phyloP scores from a whole-genome alignment of 257 asterid species.

The Primulina huaijiensis region DNA sequence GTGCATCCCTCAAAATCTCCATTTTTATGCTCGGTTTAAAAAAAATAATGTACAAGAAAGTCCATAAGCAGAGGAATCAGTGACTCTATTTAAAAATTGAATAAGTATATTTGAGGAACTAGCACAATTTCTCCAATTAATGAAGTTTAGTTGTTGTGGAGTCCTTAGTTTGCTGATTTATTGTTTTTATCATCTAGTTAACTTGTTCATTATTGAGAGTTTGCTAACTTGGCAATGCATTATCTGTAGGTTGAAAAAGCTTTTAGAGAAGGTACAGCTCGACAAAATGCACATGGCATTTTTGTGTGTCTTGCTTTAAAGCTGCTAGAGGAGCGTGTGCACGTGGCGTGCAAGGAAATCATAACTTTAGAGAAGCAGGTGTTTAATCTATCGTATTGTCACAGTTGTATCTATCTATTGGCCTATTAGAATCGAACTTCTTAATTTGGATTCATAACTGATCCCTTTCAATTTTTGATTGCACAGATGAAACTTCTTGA shows the following conservation, averaged over 20 bases:
- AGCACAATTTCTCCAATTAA: conserved; percentile 9
- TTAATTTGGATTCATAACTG: conserved; percentile 24
- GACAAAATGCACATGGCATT: conserved; percentile 97
- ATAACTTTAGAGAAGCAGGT: conserved; percentile 96
- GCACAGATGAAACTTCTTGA: conserved; percentile 88
- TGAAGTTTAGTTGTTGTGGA: conserved; percentile 24
- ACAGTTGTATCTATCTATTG: conserved; percentile 24
- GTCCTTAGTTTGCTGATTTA: conserved; percentile 10
- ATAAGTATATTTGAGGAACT: conserved; percentile 3
- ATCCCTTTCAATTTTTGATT: conserved; percentile 28
- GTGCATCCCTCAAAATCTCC: not conserved
- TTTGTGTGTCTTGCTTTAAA: conserved; percentile 90
- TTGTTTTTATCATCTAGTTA: conserved; percentile 11
- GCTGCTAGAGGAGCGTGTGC: conserved; percentile 85
- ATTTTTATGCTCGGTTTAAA: not conserved
- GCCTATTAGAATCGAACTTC: conserved; percentile 14
- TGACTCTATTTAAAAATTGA: conserved; percentile 1
- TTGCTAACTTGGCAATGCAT: conserved; percentile 25
- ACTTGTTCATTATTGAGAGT: conserved; percentile 22
- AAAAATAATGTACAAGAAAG: not conserved
- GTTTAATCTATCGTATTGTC: conserved; percentile 22
- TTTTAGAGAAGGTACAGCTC: conserved; percentile 98
- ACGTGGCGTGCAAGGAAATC: conserved; percentile 94
- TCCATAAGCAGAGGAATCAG: conserved; percentile 2
- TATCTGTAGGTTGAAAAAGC: conserved; percentile 90